Conservation (phyloP, 495 filamentous ascomycete species). For the Pseudevernia furfuracea region DNA sequence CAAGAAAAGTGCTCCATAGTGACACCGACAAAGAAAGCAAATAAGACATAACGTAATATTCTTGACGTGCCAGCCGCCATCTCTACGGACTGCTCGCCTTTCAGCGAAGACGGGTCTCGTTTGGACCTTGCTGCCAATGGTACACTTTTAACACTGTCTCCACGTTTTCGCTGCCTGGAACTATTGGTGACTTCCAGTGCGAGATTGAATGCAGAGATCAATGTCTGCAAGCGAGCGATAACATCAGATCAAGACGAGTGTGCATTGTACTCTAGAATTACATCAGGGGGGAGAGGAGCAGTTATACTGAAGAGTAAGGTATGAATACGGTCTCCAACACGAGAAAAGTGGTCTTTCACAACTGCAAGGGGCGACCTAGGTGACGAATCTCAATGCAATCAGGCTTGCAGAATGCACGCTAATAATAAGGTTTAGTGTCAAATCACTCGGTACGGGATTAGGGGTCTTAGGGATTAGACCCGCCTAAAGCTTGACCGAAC, state of each 20-base stretch:
- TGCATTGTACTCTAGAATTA: neutral
- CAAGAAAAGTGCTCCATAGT: conserved; percentile 4
- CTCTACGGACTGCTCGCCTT: conserved; percentile 27
- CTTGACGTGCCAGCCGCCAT: conserved; percentile 63
- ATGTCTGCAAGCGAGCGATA: neutral
- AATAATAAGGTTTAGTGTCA: neutral
- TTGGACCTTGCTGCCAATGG: neutral
- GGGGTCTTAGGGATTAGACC: neutral
- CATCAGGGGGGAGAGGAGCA: neutral
- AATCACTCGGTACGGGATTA: conserved; percentile 1
- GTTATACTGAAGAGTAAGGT: neutral
- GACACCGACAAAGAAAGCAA: conserved; percentile 71
- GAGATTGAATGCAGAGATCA: neutral
- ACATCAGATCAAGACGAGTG: neutral
- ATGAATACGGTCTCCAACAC: too few relatives aligned
- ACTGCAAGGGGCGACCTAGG: neutral
- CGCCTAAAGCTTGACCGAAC: conserved; percentile 6
- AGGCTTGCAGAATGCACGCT: conserved; percentile 4
- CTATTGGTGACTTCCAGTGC: neutral
- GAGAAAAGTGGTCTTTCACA: neutral
- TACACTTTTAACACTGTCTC: neutral
- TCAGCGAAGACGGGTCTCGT: conserved; percentile 2
- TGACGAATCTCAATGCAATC: neutral
- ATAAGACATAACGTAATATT: conserved; percentile 80
- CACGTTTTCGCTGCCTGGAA: neutral